Percentiles rank a stretch among this genome's conserved stretches.
These are phyloP conservation scores for Hirsutella minnesotensis DNA, from an alignment of 2,329 filamentous ascomycete species.

Conservation along the genomic window DNA sequence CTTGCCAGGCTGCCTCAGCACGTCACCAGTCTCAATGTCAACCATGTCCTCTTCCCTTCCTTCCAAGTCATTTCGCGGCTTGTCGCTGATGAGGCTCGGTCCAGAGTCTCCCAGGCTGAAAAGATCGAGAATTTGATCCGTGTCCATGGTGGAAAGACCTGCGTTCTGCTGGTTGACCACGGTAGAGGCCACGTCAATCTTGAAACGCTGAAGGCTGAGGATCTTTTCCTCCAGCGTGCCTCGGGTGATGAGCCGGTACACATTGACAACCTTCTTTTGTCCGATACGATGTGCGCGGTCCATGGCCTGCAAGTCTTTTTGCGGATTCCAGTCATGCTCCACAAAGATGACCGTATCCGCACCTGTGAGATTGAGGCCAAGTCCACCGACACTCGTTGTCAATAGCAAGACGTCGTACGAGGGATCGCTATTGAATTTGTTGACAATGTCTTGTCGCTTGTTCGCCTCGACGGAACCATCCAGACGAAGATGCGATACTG, in stretches of 20 bases:
- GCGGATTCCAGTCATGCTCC: conserved; percentile 98
- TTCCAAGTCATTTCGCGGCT: conserved; percentile 44
- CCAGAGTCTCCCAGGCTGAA: conserved; percentile 82
- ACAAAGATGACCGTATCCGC: conserved; percentile 99
- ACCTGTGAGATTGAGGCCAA: conserved; percentile 90
- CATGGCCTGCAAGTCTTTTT: conserved; percentile 98
- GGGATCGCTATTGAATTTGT: conserved; percentile 96
- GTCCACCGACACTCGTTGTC: conserved; percentile 87
- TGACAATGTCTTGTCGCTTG: conserved; percentile 93
- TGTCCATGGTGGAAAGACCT: conserved; percentile 90
- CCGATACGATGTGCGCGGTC: conserved; percentile 96
- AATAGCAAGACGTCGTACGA: conserved; percentile 90
- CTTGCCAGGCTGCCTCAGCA: conserved; percentile 90
- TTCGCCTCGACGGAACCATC: conserved; percentile 89
- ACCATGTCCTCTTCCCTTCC: conserved; percentile 77
- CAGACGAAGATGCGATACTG: conserved; percentile 84
- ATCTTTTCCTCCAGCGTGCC: conserved; percentile 98
- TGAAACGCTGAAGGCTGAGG: conserved; percentile 93
- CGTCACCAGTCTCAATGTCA: conserved; percentile 82
- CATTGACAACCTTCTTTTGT: conserved; percentile 99
- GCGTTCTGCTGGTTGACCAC: conserved; percentile 99
- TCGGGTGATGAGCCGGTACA: conserved; percentile 90
- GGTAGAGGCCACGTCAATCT: conserved; percentile 95
- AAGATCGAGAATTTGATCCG: conserved; percentile 91
- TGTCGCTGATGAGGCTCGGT: conserved; percentile 51